A percentile compares a stretch with the other conserved stretches of the same genome.
Evolutionary conservation across 169 alveolate species (phyloP).

Genomic region (Theileria annulata): DNA sequence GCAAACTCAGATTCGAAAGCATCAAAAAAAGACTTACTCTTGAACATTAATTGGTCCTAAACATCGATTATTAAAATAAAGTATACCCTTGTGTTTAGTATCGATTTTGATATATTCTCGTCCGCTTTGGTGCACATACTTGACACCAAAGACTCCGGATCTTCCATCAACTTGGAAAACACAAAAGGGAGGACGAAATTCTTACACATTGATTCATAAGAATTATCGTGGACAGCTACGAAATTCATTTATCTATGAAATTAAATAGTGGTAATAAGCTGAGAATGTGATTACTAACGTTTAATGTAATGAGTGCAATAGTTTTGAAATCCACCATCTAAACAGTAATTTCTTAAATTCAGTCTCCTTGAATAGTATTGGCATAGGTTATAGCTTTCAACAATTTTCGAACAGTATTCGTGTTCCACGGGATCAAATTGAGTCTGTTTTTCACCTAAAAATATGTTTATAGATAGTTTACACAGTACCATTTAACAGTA

Average conservation of each 20-base stretch:
- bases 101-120: conserved; percentile 12
- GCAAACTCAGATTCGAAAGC: conserved; percentile 35
- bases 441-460: conserved; percentile 28
- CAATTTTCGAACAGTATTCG: conserved; percentile 48
- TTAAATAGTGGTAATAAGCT: neutral
- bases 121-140: conserved; percentile 49
- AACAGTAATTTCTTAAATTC: conserved; percentile 43
- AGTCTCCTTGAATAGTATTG: conserved; percentile 46
- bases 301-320: conserved; percentile 52
- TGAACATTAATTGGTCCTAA: conserved; percentile 30
- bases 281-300: conserved; percentile 12
- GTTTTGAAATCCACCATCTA: conserved; percentile 65
- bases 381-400: conserved; percentile 56
- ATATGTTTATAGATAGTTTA: neutral
- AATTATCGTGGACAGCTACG: conserved; percentile 52
- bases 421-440: conserved; percentile 57
- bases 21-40: conserved; percentile 18
- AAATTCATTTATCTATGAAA: neutral
- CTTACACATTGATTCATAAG: conserved; percentile 40
- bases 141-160: conserved; percentile 14
- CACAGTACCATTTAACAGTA: conserved; percentile 20
- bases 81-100: conserved; percentile 33
- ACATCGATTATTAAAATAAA: neutral
- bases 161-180: conserved; percentile 32
- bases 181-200: conserved; percentile 58